Evolutionary conservation across 805 yeast genomes (phyloP), one percentile per base, ranked within the genome.

Genomic region (Candida stauntonica): DNA sequence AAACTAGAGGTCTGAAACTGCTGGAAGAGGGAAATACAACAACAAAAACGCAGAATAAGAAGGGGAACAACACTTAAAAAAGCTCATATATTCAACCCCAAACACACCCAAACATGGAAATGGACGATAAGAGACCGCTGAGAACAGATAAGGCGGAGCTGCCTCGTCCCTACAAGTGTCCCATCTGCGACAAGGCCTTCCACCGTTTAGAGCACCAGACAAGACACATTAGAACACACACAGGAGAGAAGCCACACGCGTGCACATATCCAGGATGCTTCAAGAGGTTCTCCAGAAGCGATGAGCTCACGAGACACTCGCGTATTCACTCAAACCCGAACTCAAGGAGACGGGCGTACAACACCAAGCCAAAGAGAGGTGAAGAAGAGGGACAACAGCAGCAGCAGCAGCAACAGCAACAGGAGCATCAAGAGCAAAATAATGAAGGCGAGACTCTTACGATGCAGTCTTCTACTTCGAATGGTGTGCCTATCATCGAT

Each of bases 191-290:
- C 28, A 78, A 82, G 58, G 86, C 86, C 0, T 82, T 82, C 55
- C 86, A 81, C 54, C 66, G 91, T 41, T 58, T 82, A 30, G 91
- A 82, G 52, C 91, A 82, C 59, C 87, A 81, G 54, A 81, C 88
- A 7, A 70, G 91, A 52, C 91, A 82, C 52, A 79, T 82, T 42
- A 66, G 89, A 52, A 82, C 88, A 11, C 91, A 82, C 53, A 82
- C 91, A 0, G 91, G 91, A 18, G 89, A 83, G 53, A 81, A 79
- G 55, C 91, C 91, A 3, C 88, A 82, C 58, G 73, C 72, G n/a
- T 82, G 89, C 60, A 72, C 77, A 19, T 82, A 70, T 48, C 82
- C 83, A 0, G 84, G 84, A 0, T 82, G 91, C 57, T 64, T 69
- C 40, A 82, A 82, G 61, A 67, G 72, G 43, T 82, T 82, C 52